Evolutionary conservation across 1,139 yeast species (phyloP), one percentile per base, ranked within the genome.

Genomic region (Protomyces pachydermus): DNA sequence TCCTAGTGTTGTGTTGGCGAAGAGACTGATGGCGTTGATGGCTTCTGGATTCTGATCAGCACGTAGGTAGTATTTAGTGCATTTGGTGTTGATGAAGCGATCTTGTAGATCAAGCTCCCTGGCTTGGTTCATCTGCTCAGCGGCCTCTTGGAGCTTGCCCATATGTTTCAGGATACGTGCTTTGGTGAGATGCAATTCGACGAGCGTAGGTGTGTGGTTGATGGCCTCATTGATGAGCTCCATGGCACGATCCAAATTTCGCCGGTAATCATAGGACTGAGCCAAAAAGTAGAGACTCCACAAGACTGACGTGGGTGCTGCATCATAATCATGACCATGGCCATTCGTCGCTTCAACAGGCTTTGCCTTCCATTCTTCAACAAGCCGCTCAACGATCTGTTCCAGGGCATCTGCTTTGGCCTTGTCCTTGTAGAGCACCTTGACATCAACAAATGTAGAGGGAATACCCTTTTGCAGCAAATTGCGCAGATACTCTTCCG

Each of bases 401-500:
- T 63, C 65, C 69, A 90, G 81, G 4, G 81, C 75, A 4, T 72
- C 70, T 46, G 76, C 76, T 72, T 87, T 87, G 14, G 72, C 73
- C 1, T 73, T 67, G 68, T 82, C 81, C 65, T 78, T 80, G 75
- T 90, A 91, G 68, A 91, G 79, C 1, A 95, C 88, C 75, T 91
- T 91, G 64, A 93, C 83, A 71, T 88, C 87, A 58, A 87, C 87
- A 76, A 91, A 93, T 5, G 95, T 82, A 0, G 97, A 89, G 3
- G 98, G 98, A 38, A 91, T 95, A 46, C 96, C 96, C 67, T 90
- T 82, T 67, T 81, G 77, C 71, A 95, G 81, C 72, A 86, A 88
- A 2, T 79, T 76, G 12, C 81, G 69, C 56, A 91, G 75, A 72
- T 91, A 93, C 1, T 74, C 60, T 71, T 72, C 48, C 79, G 84